These are phyloP conservation scores for Spinellus fusiger DNA, from an alignment of 192 early-diverging fungal genomes.

Conservation along the genomic window DNA sequence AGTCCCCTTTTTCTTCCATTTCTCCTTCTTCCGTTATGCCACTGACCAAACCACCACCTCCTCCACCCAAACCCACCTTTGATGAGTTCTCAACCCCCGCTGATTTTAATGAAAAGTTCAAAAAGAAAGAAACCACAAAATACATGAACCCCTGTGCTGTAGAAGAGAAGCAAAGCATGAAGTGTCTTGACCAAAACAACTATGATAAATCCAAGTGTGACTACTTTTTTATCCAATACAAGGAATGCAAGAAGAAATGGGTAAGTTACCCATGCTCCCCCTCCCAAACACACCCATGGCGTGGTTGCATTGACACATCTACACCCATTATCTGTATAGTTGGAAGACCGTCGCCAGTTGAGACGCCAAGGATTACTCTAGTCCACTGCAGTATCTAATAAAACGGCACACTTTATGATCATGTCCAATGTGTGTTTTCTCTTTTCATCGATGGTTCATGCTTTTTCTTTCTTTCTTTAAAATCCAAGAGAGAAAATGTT, in stretches of 20 bases:
- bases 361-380: constrained; percentile 8
- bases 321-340: constrained; percentile 1
- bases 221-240: constrained; percentile 44
- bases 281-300: too few species aligned
- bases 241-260: constrained; percentile 56
- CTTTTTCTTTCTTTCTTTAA: not conserved
- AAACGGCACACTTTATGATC: not conserved
- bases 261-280: constrained; percentile 18
- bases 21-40: too few species aligned
- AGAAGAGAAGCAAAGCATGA: constrained; percentile 44
- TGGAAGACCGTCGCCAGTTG: constrained; percentile 15
- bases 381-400: constrained; percentile 1
- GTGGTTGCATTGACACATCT: not conserved
- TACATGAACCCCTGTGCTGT: constrained; percentile 48
- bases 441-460: not conserved
- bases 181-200: constrained; percentile 48
- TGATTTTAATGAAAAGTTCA: constrained; percentile 38
- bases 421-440: not conserved
- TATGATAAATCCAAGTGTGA: constrained; percentile 45
- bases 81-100: constrained; percentile 31
- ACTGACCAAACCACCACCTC: constrained; percentile 27
- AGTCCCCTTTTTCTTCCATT: too few species aligned
- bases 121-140: constrained; percentile 43
- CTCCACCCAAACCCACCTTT: constrained; percentile 32
- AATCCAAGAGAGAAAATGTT: not conserved